Evolutionary conservation across 2,329 filamentous ascomycete species (phyloP).

Genomic region (Fusarium nelsonii): DNA sequence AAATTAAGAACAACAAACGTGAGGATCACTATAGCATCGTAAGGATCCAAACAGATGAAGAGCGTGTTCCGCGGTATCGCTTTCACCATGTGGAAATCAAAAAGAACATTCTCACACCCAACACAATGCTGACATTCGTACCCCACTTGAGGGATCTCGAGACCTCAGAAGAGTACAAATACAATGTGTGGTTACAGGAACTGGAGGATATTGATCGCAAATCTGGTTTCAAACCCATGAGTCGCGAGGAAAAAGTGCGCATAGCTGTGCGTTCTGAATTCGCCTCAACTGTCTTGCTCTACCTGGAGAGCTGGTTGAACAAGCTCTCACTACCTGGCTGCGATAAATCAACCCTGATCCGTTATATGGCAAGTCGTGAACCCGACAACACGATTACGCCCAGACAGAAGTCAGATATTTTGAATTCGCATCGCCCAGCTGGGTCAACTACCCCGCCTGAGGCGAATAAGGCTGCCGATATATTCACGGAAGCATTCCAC

Average conservation of each 20-base stretch:
- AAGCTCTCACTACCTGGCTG: constrained; percentile 64
- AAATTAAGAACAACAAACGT: constrained; percentile 60
- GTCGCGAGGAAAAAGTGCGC: constrained; percentile 63
- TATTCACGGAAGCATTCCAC: constrained; percentile 70
- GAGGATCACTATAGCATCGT: constrained; percentile 57
- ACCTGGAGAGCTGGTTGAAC: constrained; percentile 67
- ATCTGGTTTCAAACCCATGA: constrained; percentile 68
- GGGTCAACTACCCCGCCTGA: constrained; percentile 55
- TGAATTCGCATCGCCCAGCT: constrained; percentile 61
- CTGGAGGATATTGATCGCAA: constrained; percentile 69
- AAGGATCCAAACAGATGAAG: constrained; percentile 63
- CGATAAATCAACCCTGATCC: constrained; percentile 65
- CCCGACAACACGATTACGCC: constrained; percentile 64
- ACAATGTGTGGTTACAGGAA: constrained; percentile 68
- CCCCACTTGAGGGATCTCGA: constrained; percentile 70
- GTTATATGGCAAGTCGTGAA: constrained; percentile 64
- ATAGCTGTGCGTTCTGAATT: constrained; percentile 65
- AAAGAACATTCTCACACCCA: constrained; percentile 70
- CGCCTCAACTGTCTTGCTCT: constrained; percentile 64
- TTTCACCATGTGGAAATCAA: constrained; percentile 71
- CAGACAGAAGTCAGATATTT: constrained; percentile 65
- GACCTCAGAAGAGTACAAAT: constrained; percentile 67
- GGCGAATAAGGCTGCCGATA: constrained; percentile 58
- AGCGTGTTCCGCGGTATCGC: constrained; percentile 68
- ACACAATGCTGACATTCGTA: constrained; percentile 71